phyloP scores from a whole-genome alignment of 495 filamentous ascomycete genomes.

The Entonaema liquescens region DNA sequence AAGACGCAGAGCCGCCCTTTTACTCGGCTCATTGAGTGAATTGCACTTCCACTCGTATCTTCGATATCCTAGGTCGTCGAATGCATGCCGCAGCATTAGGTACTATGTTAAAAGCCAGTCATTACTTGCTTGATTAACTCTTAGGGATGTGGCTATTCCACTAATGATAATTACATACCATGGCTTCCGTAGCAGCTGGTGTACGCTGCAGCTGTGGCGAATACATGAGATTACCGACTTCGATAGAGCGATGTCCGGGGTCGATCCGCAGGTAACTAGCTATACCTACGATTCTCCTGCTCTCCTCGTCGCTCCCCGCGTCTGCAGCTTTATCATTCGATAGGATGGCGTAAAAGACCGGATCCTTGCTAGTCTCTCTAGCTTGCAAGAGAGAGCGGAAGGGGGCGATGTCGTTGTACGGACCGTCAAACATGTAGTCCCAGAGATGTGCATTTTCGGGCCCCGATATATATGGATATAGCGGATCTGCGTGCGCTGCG shows the following conservation, averaged over 20 bases:
- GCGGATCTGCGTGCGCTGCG: slow-evolving; percentile 48
- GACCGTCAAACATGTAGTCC: slow-evolving; percentile 58
- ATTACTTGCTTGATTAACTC: too few relatives aligned
- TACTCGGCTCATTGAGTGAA: slow-evolving; percentile 57
- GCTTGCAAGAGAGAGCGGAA: slow-evolving; percentile 47
- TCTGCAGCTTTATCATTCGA: slow-evolving; percentile 26
- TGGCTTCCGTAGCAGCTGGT: slow-evolving; percentile 59
- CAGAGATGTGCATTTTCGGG: slow-evolving; percentile 51
- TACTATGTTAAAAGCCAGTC: slow-evolving; percentile 40
- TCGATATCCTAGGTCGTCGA: slow-evolving; percentile 61
- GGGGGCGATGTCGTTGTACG: slow-evolving; percentile 45
- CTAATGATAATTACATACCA: slow-evolving; percentile 28
- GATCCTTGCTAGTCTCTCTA: slow-evolving; percentile 45
- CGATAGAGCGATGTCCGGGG: slow-evolving; percentile 50
- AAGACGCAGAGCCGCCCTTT: slow-evolving; percentile 58
- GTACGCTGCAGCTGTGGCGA: slow-evolving; percentile 57
- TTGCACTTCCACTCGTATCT: slow-evolving; percentile 70
- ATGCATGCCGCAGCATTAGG: slow-evolving; percentile 55
- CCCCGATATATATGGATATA: slow-evolving; percentile 53
- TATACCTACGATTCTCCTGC: slow-evolving; percentile 51
- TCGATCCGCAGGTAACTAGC: slow-evolving; percentile 56
- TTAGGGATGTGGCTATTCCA: not conserved
- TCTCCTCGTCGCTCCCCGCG: not conserved
- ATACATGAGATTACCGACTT: slow-evolving; percentile 63
- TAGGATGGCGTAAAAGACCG: slow-evolving; percentile 56